phyloP scores from a whole-genome alignment of 169 alveolate species.

The Condylostoma magnum region DNA sequence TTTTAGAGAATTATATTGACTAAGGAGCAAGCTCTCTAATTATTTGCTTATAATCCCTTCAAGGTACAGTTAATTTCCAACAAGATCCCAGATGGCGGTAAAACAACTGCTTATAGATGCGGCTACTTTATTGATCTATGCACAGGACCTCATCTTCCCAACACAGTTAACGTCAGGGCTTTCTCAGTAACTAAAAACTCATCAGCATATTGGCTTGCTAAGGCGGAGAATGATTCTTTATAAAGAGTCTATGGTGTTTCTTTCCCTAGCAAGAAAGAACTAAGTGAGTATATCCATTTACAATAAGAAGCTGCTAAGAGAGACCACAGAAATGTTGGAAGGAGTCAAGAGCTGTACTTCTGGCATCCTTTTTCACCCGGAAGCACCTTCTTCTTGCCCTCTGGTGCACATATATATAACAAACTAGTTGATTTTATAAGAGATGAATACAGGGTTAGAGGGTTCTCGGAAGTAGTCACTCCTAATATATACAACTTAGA shows the following conservation, averaged over 20 bases:
- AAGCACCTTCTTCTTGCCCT: slow-evolving; percentile 95
- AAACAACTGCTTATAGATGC: slow-evolving; percentile 96
- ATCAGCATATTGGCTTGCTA: slow-evolving; percentile 98
- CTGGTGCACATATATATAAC: slow-evolving; percentile 97
- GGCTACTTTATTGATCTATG: slow-evolving; percentile 98
- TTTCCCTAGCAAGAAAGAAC: slow-evolving; percentile 93
- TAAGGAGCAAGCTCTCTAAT: slow-evolving; percentile 96
- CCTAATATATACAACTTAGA: slow-evolving; percentile 95
- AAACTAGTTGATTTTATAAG: slow-evolving; percentile 94
- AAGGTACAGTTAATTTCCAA: slow-evolving; percentile 93
- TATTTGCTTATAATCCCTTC: slow-evolving; percentile 97
- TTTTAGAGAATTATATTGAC: slow-evolving; percentile 94
- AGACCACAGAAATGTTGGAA: slow-evolving; percentile 97
- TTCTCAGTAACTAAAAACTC: slow-evolving; percentile 94
- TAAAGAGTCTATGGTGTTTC: slow-evolving; percentile 99
- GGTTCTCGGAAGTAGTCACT: slow-evolving; percentile 93
- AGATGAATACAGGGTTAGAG: slow-evolving; percentile 83
- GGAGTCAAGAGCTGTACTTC: slow-evolving; percentile 91
- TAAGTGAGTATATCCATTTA: slow-evolving; percentile 90
- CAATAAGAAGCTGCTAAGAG: slow-evolving; percentile 97
- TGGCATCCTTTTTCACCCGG: slow-evolving; percentile 91
- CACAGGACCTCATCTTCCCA: slow-evolving; percentile 99
- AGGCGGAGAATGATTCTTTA: slow-evolving; percentile 92
- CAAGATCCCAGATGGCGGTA: slow-evolving; percentile 94
- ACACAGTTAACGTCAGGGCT: slow-evolving; percentile 93